These are phyloP conservation scores for Mantamonas sphyraenae DNA, from an alignment of 78 protist genomes.

Conservation along the genomic window DNA sequence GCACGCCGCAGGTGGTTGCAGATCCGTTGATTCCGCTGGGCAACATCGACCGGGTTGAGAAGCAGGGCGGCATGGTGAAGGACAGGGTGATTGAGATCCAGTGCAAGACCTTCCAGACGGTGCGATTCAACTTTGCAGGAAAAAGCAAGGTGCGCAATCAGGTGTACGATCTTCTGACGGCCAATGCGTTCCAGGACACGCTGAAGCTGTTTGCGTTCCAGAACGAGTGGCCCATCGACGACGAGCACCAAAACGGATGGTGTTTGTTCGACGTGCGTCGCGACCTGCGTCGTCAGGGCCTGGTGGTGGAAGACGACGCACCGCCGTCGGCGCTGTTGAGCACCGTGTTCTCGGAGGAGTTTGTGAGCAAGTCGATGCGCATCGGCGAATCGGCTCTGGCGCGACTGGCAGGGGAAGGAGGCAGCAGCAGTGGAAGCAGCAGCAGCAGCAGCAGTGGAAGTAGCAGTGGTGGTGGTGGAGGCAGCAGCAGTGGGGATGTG, in stretches of 20 bases:
- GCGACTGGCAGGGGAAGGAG: no score
- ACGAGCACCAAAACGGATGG: not conserved
- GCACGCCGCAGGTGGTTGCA: no score
- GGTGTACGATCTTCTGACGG: not conserved
- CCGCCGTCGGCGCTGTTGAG: no score
- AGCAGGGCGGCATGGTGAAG: not conserved
- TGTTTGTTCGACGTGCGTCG: not conserved
- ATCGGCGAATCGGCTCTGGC: no score
- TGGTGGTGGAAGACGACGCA: no score
- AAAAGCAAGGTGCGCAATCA: not conserved
- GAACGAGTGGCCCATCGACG: not conserved
- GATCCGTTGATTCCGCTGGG: constrained; percentile 5
- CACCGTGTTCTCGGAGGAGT: no score
- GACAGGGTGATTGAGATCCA: not conserved
- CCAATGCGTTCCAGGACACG: not conserved
- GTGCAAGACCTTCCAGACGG: constrained; percentile 2
- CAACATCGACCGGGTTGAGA: not conserved
- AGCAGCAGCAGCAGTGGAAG: no score
- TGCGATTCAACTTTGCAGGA: not conserved
- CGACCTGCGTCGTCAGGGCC: not conserved
- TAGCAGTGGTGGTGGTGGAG: no score
- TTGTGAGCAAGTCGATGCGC: no score
- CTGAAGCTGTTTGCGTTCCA: constrained; percentile 6
- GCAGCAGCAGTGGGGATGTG: no score
- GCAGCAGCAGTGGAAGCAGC: no score